A percentile compares a stretch with the other conserved stretches of the same genome.
phyloP scores from a whole-genome alignment of 164 flowering plant species.

The Warburgia ugandensis region DNA sequence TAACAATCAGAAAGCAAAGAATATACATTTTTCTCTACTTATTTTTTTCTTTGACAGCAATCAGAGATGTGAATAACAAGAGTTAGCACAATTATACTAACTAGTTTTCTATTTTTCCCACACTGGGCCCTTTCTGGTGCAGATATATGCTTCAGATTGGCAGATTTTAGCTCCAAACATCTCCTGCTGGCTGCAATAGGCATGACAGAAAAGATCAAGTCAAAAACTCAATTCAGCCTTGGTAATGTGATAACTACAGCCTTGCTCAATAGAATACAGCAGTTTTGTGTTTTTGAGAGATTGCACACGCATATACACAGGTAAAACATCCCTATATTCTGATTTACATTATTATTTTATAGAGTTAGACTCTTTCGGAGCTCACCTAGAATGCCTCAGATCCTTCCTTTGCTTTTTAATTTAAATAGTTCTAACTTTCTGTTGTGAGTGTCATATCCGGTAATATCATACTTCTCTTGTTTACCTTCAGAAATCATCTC shows the following conservation, averaged over 20 bases:
- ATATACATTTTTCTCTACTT: neutral
- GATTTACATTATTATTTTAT: neutral
- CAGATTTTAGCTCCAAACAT: slow-evolving; percentile 17
- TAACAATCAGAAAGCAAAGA: neutral
- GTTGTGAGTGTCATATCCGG: too few species aligned
- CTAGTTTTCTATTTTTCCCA: slow-evolving; percentile 40
- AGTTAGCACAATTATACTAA: slow-evolving; percentile 25
- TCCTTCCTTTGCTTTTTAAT: too few species aligned
- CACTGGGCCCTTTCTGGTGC: slow-evolving; percentile 27
- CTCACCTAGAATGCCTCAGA: neutral
- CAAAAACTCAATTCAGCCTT: neutral
- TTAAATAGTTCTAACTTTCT: too few species aligned
- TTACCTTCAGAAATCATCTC: too few species aligned
- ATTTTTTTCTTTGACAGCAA: neutral
- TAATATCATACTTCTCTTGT: too few species aligned
- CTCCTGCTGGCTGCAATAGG: slow-evolving; percentile 33
- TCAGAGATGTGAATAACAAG: neutral
- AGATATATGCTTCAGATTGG: slow-evolving; percentile 25
- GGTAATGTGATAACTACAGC: neutral
- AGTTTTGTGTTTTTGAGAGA: neutral
- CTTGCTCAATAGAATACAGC: neutral
- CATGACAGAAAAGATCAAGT: slow-evolving; percentile 7
- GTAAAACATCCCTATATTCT: neutral
- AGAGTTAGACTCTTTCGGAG: neutral
- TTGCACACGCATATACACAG: neutral